These are phyloP conservation scores for Serendipita sp. DNA, from an alignment of 768 basidiomycete species.

Conservation along the genomic window DNA sequence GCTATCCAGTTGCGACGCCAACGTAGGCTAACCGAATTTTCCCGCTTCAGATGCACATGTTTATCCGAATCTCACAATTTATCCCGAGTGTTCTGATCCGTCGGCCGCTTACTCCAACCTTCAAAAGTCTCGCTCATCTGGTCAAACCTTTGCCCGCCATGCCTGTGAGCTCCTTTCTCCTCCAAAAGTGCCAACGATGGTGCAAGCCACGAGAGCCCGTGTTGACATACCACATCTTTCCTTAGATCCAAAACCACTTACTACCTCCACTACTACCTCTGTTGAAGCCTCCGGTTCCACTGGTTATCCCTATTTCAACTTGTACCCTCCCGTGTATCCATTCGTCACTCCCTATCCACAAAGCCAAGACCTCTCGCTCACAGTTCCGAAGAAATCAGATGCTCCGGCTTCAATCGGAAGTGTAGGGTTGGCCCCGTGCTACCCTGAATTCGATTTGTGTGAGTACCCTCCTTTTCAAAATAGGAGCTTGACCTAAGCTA, in stretches of 20 bases:
- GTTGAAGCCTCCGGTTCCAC: not conserved
- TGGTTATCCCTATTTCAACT: constrained; percentile 8
- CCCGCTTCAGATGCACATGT: not conserved
- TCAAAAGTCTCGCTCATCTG: not conserved
- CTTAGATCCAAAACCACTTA: not conserved
- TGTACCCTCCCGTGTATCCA: constrained; percentile 10
- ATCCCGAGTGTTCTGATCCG: not conserved
- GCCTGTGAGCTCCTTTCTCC: not conserved
- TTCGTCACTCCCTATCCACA: constrained; percentile 9
- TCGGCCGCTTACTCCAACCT: not conserved
- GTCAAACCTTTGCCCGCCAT: not conserved
- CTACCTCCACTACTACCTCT: not conserved
- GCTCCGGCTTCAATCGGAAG: not conserved
- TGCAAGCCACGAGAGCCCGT: not conserved
- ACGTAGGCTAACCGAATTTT: not conserved
- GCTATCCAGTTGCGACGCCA: not conserved
- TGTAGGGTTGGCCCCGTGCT: not conserved
- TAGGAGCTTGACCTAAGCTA: not conserved
- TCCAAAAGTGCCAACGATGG: not conserved
- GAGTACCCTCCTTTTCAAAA: not conserved
- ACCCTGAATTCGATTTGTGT: constrained; percentile 10
- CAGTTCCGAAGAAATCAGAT: not conserved
- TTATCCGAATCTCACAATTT: not conserved
- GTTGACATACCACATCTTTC: not conserved
- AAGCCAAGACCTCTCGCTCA: not conserved